These are phyloP conservation scores for Teratosphaeria zuluensis DNA, from an alignment of 2,329 filamentous ascomycete genomes.

Conservation along the genomic window DNA sequence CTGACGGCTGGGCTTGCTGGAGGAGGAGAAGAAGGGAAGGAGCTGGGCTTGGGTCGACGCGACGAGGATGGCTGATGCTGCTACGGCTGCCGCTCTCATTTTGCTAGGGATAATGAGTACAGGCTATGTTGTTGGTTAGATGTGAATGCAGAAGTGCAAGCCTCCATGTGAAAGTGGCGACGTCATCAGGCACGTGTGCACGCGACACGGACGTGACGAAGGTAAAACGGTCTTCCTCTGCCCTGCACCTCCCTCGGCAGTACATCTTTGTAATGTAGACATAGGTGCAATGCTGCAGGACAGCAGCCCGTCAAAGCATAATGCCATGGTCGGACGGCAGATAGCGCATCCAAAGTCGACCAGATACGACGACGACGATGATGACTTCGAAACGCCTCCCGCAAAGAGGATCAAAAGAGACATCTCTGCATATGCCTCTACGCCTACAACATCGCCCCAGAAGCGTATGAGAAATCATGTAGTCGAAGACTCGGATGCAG, in stretches of 20 bases:
- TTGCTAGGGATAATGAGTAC: neutral
- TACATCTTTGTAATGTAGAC: neutral
- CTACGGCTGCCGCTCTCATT: neutral
- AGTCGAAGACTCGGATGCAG: slow-evolving; percentile 21
- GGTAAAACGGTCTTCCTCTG: neutral
- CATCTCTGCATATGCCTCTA: neutral
- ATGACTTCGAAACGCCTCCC: slow-evolving; percentile 21
- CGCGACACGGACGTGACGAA: slow-evolving; percentile 5
- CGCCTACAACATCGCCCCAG: slow-evolving; percentile 14
- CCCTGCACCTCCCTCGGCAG: neutral
- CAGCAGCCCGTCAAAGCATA: slow-evolving; percentile 36
- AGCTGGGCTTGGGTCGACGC: slow-evolving; percentile 9
- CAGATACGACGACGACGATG: slow-evolving; percentile 30
- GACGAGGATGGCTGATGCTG: slow-evolving; percentile 8
- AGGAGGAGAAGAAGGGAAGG: slow-evolving; percentile 11
- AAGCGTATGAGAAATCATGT: slow-evolving; percentile 32
- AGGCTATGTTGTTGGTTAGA: neutral
- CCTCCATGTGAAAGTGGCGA: slow-evolving; percentile 8
- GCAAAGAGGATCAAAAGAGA: slow-evolving; percentile 33
- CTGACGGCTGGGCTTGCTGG: slow-evolving; percentile 4
- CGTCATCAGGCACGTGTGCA: slow-evolving; percentile 8
- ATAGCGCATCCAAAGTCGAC: slow-evolving; percentile 35
- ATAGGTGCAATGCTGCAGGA: slow-evolving; percentile 24
- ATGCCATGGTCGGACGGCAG: slow-evolving; percentile 37
- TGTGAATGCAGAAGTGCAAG: neutral